Evolutionary conservation across 306 rosid genomes (phyloP), one percentile per base, ranked within the genome.

Genomic region (Ammopiptanthus mongolicus): DNA sequence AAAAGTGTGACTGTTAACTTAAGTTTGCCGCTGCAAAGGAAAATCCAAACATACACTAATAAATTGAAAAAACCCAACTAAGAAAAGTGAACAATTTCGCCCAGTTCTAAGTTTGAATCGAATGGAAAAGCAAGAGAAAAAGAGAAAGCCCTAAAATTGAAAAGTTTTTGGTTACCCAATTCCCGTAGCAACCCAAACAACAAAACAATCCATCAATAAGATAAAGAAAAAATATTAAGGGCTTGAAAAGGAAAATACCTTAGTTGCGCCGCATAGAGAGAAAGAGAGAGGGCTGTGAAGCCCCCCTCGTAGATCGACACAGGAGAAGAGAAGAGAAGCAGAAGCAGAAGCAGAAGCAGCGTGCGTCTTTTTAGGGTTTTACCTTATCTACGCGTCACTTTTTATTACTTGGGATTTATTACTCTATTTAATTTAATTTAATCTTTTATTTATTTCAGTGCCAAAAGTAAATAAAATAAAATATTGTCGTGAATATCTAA

Each of bases 211-310:
- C 6, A 69, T n/a, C 11, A 10, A 63, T 4, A 3, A 52, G 8
- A 21, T 19, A 2, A 41, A 55, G 68, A 5, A 15, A 8, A 4
- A 6, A 53, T 13, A 60, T 21, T 61, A 50, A 74, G 79, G 77
- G 61, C 36, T 60, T 31, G 12, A n/a, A 65, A 59, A 6, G 0
- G 61, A 46, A 41, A 52, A 22, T 82, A 87, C 89, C 88, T 69
- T 12, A 41, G 51, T 42, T 9, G 67, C 19, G 28, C 10, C n/a
- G 21, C 42, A 41, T n/a, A 55, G 69, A 47, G 69, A 3, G 69
- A 73, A 37, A 53, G 74, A 65, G 80, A 77, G 82, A 67, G 88
- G 88, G 93, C 84, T 44, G 3, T 9, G 55, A 52, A 72, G 79
- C 87, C 88, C 92, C 69, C 76, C 59, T 65, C 78, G 71, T 12